Conservation (phyloP, 108 stramenopile genomes). For the Nitzschia sp. region DNA sequence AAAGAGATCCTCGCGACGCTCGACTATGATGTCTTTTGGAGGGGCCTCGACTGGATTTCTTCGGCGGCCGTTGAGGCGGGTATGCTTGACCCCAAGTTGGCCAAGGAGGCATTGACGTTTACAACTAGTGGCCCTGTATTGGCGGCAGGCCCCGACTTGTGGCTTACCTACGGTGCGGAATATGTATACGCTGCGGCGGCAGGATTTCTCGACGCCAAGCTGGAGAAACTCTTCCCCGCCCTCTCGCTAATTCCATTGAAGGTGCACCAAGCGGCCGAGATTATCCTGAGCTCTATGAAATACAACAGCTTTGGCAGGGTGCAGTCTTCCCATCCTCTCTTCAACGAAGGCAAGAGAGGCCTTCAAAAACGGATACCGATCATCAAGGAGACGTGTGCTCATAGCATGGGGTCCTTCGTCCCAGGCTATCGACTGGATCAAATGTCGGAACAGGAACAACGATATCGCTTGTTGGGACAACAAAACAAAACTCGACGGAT, state of each 20-base stretch:
- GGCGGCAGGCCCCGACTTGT: conserved; percentile 69
- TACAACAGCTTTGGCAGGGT: conserved; percentile 22
- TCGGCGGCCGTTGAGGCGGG: conserved; percentile 43
- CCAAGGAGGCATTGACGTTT: conserved; percentile 59
- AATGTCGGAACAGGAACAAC: conserved; percentile 34
- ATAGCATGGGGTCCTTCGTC: conserved; percentile 12
- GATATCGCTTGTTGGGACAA: conserved; percentile 50
- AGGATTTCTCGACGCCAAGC: conserved; percentile 60
- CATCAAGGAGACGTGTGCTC: conserved; percentile 46
- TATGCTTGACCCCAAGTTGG: conserved; percentile 53
- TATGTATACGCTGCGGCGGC: conserved; percentile 81
- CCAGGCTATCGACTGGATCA: conserved; percentile 14
- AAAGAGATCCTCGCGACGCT: conserved; percentile 56
- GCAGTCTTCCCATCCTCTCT: conserved; percentile 12
- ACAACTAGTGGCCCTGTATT: conserved; percentile 70
- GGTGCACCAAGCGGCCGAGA: conserved; percentile 64
- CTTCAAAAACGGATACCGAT: conserved; percentile 12
- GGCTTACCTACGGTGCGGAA: conserved; percentile 79
- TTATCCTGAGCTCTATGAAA: conserved; percentile 56
- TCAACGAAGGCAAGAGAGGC: conserved; percentile 26
- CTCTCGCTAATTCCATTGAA: conserved; percentile 71
- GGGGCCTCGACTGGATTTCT: conserved; percentile 72
- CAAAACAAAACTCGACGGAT: conserved; percentile 42
- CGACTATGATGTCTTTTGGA: conserved; percentile 79
- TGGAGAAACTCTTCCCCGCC: conserved; percentile 59